Evolutionary conservation across 1,284 basidiomycete species (phyloP), one percentile per base, ranked within the genome.

Genomic region (Rhizopogon hawkerae): DNA sequence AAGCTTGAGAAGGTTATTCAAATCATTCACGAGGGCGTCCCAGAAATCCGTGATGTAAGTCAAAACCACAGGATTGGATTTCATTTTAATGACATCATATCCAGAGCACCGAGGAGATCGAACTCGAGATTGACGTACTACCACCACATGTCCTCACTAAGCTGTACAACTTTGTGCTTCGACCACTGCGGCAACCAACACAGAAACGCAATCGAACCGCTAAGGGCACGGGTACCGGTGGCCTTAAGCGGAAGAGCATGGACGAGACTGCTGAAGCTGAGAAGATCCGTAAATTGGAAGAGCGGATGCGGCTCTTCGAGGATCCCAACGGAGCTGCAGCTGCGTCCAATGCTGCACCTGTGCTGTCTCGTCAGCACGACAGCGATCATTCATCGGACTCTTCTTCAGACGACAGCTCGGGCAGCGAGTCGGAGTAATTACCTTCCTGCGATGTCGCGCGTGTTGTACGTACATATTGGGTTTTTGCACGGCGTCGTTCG

Each of bases 21-120:
- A 58, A 93, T 97, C 62, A 97, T 97, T 56, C 89, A 94, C 60
- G 82, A 92, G 63, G 84, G 90, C 46, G 85, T 92, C 44, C 83
- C 90, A 29, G 86, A 90, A 64, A 88, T 96, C 54, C 81, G 89
- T 60, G 86, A 90, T 61, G 92, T 95, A 63, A 71, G 91, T 81
- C 8, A 35, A 38, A 11, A 34, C 11, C 46, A 26, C 7, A 7
- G 13, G 16, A 18, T 31, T 31, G 11, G 38, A 3, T 53, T 21
- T 50, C 41, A 14, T 50, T 29, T 56, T 55, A 54, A 50, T 35
- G 10, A 36, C 14, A 45, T 35, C 43, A 13, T 51, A 42, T 41
- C 51, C 71, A 92, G 87, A 90, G 89, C 65, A 89, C 86, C 47
- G 90, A 96, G 66, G 93, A 97, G 72, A 96, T 97, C 60, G 93